Percentiles rank a stretch among this genome's conserved stretches.
Conservation (phyloP, 305 asterid genomes). For the Fraxinus baroniana region DNA sequence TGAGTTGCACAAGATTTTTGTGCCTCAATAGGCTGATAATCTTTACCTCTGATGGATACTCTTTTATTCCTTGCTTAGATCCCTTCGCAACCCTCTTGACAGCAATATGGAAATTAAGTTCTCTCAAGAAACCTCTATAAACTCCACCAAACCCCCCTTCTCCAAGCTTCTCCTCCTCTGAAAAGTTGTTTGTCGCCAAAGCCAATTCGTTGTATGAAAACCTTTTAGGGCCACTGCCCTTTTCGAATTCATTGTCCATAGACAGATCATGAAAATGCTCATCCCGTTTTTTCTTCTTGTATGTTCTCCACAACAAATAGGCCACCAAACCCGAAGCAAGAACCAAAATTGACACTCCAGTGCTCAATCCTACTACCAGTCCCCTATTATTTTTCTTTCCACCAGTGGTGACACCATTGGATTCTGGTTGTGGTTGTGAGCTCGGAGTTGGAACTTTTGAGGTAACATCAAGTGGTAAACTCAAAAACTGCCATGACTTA, state of each 20-base stretch:
- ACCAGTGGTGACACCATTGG: background rate
- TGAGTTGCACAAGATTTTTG: constrained; percentile 35
- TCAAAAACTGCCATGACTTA: constrained; percentile 24
- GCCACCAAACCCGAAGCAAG: background rate
- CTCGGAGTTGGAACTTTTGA: background rate
- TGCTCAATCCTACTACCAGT: constrained; percentile 17
- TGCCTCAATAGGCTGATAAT: constrained; percentile 35
- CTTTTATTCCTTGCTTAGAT: constrained; percentile 35
- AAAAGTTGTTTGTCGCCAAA: constrained; percentile 24
- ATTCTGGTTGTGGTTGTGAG: background rate
- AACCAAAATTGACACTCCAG: background rate
- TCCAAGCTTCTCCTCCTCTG: constrained; percentile 27
- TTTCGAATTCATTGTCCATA: constrained; percentile 27
- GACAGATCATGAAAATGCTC: constrained; percentile 1
- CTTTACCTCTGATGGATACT: constrained; percentile 37
- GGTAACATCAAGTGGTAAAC: background rate
- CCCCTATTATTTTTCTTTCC: constrained; percentile 9
- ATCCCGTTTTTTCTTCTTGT: constrained; percentile 5
- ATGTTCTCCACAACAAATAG: background rate
- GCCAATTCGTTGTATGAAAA: constrained; percentile 22
- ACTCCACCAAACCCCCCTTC: constrained; percentile 41
- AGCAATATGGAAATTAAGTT: constrained; percentile 22
- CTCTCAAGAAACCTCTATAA: constrained; percentile 31
- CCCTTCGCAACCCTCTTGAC: constrained; percentile 33
- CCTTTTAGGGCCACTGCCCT: constrained; percentile 28